Evolutionary conservation across 2,329 filamentous ascomycete genomes (phyloP), one percentile per base, ranked within the genome.

Genomic region (Simplicillium sp.): DNA sequence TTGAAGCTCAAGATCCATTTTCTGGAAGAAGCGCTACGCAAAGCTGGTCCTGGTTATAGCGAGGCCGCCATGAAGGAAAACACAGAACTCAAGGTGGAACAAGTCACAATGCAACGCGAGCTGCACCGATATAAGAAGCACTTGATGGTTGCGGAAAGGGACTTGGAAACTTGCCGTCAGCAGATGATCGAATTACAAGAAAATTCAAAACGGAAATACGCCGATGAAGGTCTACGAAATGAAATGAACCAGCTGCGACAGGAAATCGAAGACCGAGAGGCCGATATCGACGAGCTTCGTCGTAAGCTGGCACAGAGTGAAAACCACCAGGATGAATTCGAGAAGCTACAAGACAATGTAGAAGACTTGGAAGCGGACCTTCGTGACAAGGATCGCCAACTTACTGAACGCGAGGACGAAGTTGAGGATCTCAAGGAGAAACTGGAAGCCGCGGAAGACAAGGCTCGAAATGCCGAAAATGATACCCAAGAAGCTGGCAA

Each of bases 1-100:
- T 71, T 98, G 40, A 97, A 97, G 62, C 75, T 97, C 51, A 96
- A 95, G 62, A 95, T 97, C 40, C 88, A 97, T 61, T 98, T 94
- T 59, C 73, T 98, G 42, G 88, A 98, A 59, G 87, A 97, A 51
- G 86, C 87, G 12, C 66, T 98, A 38, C 78, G 82, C 40, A 95
- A 94, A 59, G 79, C 84, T 41, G 90, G 90, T 1, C 88, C 87
- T 7, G 87, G 89, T 41, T 92, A 89, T 67, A 94, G 89, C 54
- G 84, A 94, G 59, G 80, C 80, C 25, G 87, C 90, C 3, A 68
- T 98, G 20, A 87, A 86, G 57, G 92, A 98, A 62, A 98, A 98
- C 57, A 94, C 92, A 4, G 89, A 94, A 49, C 77, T 98, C 41
- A 97, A 97, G 61, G 88, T 95, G 44, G 84, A 92, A 63, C 87